Evolutionary conservation across 2,329 filamentous ascomycete species (phyloP), one percentile per base, ranked within the genome.

Genomic region (Alternaria infectoria): DNA sequence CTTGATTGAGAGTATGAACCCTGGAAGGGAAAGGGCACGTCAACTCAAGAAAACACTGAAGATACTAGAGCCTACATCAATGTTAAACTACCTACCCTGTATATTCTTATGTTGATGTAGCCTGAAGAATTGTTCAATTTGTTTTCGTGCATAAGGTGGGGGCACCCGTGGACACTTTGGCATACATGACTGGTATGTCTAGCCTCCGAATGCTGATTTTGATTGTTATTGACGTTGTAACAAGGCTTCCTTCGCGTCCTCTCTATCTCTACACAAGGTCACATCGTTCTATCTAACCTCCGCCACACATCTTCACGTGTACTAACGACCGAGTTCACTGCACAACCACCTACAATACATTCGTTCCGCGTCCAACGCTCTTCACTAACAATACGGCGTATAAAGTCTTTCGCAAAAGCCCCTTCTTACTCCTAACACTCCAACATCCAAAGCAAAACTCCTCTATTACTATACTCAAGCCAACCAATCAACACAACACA

Each of bases 181-280:
- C 15, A 36, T n/a, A 36, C 1, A 36, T n/a, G 4, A 36, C 32
- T 36, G 1, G 8, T n/a, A n/a, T n/a, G 32, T 36, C 32, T 36
- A 5, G 4, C 15, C 0, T 1, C 1, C 1, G 8, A 36, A 36
- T 0, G 32, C 32, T 36, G 15, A 36, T n/a, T n/a, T n/a, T 3
- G 0, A 40, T 5, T 15, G 32, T 10, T 17, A 17, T 40, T 17
- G 9, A 40, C 9, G 5, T n/a, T 40, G n/a, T 17, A 11, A 0
- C 36, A 40, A 40, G n/a, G n/a, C 9, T 40, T 17, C 0, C 5
- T 40, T 40, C 36, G 36, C 36, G 36, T 40, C 36, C n/a, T 40
- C 15, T 40, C n/a, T 40, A 40, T 40, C n/a, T 17, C 15, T 40
- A 36, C 4, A n/a, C 30, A 36, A 9, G 8, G 30, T 36, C 13